phyloP scores from a whole-genome alignment of 768 basidiomycete genomes.

The Trametes cubensis region DNA sequence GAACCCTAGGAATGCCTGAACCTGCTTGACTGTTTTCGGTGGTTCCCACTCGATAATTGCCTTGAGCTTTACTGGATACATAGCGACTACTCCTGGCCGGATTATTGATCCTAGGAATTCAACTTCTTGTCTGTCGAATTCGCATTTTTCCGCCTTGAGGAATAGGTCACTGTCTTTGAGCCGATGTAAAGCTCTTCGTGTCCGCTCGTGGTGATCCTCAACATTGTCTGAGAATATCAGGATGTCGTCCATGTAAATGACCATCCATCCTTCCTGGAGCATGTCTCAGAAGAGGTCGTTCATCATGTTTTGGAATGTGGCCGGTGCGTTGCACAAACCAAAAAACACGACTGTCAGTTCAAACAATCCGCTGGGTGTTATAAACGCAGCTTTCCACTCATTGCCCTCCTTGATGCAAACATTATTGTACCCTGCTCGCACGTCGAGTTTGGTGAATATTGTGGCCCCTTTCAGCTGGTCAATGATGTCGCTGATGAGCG shows the following conservation, averaged over 20 bases:
- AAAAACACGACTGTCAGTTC: background rate
- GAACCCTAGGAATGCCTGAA: no score
- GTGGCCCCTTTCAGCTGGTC: constrained; percentile 28
- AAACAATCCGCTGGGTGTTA: background rate
- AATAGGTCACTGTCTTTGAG: no score
- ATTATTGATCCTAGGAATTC: no score
- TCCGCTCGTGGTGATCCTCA: no score
- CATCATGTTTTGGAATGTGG: background rate
- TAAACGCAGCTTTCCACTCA: constrained; percentile 38
- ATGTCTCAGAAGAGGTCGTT: background rate
- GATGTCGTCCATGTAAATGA: background rate
- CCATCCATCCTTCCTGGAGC: background rate
- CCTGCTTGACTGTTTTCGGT: no score
- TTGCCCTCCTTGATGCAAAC: constrained; percentile 23
- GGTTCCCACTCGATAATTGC: no score
- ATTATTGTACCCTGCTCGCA: constrained; percentile 39
- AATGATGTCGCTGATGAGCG: constrained; percentile 34
- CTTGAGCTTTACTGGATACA: no score
- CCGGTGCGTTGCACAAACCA: background rate
- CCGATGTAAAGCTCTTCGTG: no score
- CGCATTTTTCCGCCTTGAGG: no score
- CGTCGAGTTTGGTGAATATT: constrained; percentile 35
- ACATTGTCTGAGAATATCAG: no score
- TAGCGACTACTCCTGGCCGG: no score
- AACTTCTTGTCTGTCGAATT: no score